Conservation (phyloP, 257 asterid species). For the Handroanthus guayacan region DNA sequence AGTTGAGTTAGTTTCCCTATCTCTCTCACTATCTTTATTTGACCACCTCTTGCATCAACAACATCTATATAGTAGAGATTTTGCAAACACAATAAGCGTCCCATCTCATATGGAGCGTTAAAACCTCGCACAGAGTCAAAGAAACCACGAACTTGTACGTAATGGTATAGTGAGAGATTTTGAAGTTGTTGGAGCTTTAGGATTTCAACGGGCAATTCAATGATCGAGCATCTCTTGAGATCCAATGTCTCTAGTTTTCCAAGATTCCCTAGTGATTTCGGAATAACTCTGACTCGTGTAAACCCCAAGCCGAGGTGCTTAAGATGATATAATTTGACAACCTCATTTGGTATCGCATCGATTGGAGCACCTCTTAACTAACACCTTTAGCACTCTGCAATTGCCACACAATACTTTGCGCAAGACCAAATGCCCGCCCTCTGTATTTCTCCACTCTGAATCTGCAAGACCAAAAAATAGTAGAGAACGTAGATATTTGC, state of each 20-base stretch:
- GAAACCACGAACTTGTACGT: not conserved
- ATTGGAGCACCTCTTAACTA: constrained; percentile 19
- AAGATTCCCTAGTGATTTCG: not conserved
- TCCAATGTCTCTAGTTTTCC: constrained; percentile 3
- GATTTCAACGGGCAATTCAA: constrained; percentile 23
- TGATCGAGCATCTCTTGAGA: not conserved
- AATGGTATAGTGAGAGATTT: not conserved
- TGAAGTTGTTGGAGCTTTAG: constrained; percentile 31
- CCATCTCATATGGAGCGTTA: no score
- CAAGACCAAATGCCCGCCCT: no score
- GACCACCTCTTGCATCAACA: no score
- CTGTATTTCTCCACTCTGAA: no score
- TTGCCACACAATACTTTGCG: not conserved
- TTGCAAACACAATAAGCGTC: no score
- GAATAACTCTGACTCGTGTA: not conserved
- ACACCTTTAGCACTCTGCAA: constrained; percentile 24
- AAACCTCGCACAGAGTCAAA: not conserved
- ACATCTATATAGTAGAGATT: no score
- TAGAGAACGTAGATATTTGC: not conserved
- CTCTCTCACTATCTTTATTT: no score
- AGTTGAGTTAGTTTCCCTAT: no score
- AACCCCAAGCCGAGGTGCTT: constrained; percentile 6
- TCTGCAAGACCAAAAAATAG: constrained; percentile 3
- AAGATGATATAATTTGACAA: constrained; percentile 36
- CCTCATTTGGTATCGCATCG: constrained; percentile 32